Evolutionary conservation across 202 grass and related monocot genomes (phyloP), one percentile per base, ranked within the genome.

Genomic region (Panicum hallii): DNA sequence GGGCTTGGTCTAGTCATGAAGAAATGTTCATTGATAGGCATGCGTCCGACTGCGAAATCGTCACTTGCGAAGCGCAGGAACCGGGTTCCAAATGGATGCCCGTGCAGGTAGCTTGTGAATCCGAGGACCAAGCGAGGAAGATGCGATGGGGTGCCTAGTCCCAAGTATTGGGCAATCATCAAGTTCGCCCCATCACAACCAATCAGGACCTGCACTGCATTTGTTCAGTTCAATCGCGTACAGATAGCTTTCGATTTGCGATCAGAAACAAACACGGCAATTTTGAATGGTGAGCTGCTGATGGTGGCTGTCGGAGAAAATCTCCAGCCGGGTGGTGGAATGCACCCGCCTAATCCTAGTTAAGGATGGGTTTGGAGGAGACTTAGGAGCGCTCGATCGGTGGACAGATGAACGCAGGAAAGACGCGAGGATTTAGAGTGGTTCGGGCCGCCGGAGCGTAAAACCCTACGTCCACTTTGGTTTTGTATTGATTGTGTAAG

Each of bases 171-270:
- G 0, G 83, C 80, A 12, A 87, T 72, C 30, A 90, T 76, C 2
- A 84, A 92, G 53, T 90, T 89, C 4, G 62, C 15, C 2, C 87
- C 84, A 67, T 92, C 90, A 49, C 87, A 87, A 10, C 87, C 87
- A 20, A 92, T 89, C 6, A 92, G 19, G 41, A 85, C 81, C 30
- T 32, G 30, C 30, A 32, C 80, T 89, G 60, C 79, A 34, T 20
- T 56, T 53, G 6, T 30, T 6, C 7, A 65, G 5, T 60, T 67
- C 61, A 46, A 15, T 11, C 12, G 41, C 1, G 10, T 12, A 63
- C 0, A 30, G 10, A 30, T 14, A 16, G 48, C 23, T 0, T 23
- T 58, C 6, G 20, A 58, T 58, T 58, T 58, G 7, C 0, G 7
- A 58, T 20, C 19, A 58, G 20, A 20, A 58, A 58, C 20, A 2